These are phyloP conservation scores for Nicotiana rustica DNA, from an alignment of 305 asterid genomes.

Conservation along the genomic window DNA sequence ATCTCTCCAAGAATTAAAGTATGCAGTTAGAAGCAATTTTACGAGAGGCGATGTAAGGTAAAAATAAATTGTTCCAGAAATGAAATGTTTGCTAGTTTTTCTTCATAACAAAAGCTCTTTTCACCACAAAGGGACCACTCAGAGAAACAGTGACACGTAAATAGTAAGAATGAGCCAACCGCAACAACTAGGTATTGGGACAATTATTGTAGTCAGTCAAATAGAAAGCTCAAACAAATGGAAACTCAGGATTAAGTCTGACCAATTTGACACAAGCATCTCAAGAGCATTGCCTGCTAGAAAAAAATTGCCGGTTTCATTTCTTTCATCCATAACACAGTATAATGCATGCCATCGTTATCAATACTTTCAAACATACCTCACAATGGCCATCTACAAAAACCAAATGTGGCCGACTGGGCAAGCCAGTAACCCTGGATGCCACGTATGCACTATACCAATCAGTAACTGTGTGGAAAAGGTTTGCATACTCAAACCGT, in stretches of 20 bases:
- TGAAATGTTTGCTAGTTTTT: not conserved
- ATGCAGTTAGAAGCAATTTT: not conserved
- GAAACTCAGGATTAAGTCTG: not conserved
- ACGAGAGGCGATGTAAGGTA: not conserved
- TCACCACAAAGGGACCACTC: constrained; percentile 10
- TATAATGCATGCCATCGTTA: not conserved
- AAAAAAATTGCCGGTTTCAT: not conserved
- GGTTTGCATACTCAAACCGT: constrained; percentile 93
- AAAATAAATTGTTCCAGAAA: not conserved
- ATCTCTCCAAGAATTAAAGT: not conserved
- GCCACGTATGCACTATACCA: constrained; percentile 95
- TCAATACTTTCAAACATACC: constrained; percentile 52
- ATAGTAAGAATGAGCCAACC: not conserved
- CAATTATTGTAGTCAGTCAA: not conserved
- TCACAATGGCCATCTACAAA: constrained; percentile 96
- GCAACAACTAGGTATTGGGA: not conserved
- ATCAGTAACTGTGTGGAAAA: constrained; percentile 95
- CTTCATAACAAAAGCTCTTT: not conserved
- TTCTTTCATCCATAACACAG: not conserved
- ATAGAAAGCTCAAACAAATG: constrained; percentile 24
- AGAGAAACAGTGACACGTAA: not conserved
- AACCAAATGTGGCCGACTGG: constrained; percentile 87
- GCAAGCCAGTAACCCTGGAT: constrained; percentile 91
- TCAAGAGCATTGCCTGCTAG: constrained; percentile 3
- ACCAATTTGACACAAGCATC: constrained; percentile 25